Conservation (phyloP, 352 stramenopile genomes). For the Pythium guiyangense region DNA sequence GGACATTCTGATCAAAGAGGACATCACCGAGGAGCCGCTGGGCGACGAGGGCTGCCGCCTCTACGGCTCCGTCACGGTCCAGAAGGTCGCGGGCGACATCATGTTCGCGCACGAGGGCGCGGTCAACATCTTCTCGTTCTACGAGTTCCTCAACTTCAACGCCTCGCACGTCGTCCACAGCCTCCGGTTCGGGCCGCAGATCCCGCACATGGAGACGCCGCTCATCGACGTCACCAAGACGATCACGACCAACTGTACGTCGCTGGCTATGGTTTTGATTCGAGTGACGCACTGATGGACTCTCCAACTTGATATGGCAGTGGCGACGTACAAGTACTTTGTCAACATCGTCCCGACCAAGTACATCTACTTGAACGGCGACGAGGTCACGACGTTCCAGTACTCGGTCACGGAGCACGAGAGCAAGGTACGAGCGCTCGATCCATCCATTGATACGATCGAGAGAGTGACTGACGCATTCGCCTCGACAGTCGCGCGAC, state of each 20-base stretch:
- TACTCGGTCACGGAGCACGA: constrained; percentile 88
- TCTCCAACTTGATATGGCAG: constrained; percentile 19
- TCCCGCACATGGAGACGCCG: constrained; percentile 84
- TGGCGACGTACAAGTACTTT: constrained; percentile 89
- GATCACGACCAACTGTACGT: constrained; percentile 68
- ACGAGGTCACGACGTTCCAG: constrained; percentile 71
- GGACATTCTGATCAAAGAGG: constrained; percentile 65
- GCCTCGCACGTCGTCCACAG: constrained; percentile 80
- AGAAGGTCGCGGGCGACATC: constrained; percentile 81
- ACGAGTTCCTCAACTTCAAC: constrained; percentile 89
- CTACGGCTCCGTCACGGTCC: constrained; percentile 55
- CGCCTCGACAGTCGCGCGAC: constrained; percentile 14
- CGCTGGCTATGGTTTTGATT: background rate
- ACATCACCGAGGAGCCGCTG: constrained; percentile 55
- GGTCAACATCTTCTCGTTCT: constrained; percentile 84
- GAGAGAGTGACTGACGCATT: background rate
- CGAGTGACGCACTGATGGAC: background rate
- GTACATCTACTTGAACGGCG: constrained; percentile 79
- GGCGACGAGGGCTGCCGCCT: constrained; percentile 76
- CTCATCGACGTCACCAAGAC: constrained; percentile 84
- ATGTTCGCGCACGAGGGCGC: constrained; percentile 84
- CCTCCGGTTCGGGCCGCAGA: constrained; percentile 69
- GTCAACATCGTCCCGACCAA: constrained; percentile 80
- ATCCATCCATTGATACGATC: background rate
- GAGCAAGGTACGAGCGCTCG: constrained; percentile 20